These are phyloP conservation scores for Carpinus fangiana DNA, from an alignment of 306 rosid genomes.

Conservation along the genomic window DNA sequence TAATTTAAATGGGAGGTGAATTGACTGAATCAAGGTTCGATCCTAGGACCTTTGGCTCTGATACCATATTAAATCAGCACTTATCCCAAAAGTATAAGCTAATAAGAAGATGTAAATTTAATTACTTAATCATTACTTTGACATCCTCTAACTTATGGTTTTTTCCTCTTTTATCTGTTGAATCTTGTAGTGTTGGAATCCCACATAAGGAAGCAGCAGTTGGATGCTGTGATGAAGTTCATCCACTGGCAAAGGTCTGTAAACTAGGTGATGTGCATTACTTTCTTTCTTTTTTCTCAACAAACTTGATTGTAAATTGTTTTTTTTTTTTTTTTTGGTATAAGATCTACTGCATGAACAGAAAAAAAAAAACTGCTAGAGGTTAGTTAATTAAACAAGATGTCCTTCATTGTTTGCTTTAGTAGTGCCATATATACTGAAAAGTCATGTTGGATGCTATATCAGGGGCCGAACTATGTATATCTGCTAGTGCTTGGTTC, in stretches of 20 bases:
- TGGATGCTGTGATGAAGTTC: slow-evolving; percentile 42
- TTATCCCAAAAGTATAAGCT: too few species aligned
- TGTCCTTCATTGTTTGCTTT: not conserved
- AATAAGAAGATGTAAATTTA: too few species aligned
- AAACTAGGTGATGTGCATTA: not conserved
- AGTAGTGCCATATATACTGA: not conserved
- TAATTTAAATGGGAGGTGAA: too few species aligned
- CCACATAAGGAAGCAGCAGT: slow-evolving; percentile 50
- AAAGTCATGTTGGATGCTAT: not conserved
- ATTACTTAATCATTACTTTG: too few species aligned
- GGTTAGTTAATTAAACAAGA: not conserved
- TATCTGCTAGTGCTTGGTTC: not conserved
- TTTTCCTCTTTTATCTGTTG: not conserved
- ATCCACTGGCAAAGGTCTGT: slow-evolving; percentile 50
- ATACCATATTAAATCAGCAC: too few species aligned
- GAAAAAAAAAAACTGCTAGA: not conserved
- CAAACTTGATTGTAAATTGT: too few species aligned
- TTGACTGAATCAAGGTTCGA: too few species aligned
- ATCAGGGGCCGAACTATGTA: not conserved
- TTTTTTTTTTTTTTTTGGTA: not conserved
- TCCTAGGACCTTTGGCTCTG: too few species aligned
- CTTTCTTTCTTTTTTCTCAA: not conserved
- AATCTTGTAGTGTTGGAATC: slow-evolving; percentile 42
- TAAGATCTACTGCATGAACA: not conserved
- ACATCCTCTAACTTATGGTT: not conserved